Percentiles rank a stretch among this genome's conserved stretches.
These are phyloP conservation scores for Blakeslea trispora DNA, from an alignment of 371 early-diverging fungal genomes.

Conservation along the genomic window DNA sequence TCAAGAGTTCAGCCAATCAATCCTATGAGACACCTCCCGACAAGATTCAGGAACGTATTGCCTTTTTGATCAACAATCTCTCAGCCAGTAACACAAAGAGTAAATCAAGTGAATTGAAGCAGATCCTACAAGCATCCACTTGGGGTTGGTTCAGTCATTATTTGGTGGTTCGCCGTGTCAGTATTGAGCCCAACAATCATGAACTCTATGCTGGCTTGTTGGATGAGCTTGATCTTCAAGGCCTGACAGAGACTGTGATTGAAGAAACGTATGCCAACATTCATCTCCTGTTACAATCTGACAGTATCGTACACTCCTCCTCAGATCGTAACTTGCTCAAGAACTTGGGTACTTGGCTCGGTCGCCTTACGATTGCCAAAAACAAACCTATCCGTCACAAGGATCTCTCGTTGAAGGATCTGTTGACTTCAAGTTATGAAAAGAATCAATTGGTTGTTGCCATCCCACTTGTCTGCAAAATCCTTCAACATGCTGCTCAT, in stretches of 20 bases:
- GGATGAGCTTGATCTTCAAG: constrained; percentile 61
- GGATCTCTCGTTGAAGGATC: constrained; percentile 89
- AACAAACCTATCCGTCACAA: constrained; percentile 94
- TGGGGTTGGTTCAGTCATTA: constrained; percentile 92
- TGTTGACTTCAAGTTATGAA: constrained; percentile 87
- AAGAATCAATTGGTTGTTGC: constrained; percentile 85
- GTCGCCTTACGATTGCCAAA: constrained; percentile 87
- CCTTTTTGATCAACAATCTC: constrained; percentile 95
- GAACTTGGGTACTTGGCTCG: constrained; percentile 97
- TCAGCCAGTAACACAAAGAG: constrained; percentile 78
- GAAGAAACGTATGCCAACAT: constrained; percentile 89
- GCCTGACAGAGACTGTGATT: constrained; percentile 69
- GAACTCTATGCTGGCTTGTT: constrained; percentile 80
- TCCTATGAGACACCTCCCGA: constrained; percentile 64
- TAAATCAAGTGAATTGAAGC: constrained; percentile 80
- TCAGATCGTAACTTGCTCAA: constrained; percentile 88
- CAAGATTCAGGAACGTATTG: constrained; percentile 84
- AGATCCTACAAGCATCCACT: constrained; percentile 65
- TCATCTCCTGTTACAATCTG: constrained; percentile 81
- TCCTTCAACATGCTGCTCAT: constrained; percentile 80
- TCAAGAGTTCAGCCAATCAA: constrained; percentile 17
- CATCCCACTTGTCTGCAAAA: constrained; percentile 97
- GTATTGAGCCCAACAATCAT: constrained; percentile 94
- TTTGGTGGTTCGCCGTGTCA: constrained; percentile 89
- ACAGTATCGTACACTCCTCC: constrained; percentile 82